These are phyloP conservation scores for Citrus medica DNA, from an alignment of 345 rosid genomes.

Conservation along the genomic window DNA sequence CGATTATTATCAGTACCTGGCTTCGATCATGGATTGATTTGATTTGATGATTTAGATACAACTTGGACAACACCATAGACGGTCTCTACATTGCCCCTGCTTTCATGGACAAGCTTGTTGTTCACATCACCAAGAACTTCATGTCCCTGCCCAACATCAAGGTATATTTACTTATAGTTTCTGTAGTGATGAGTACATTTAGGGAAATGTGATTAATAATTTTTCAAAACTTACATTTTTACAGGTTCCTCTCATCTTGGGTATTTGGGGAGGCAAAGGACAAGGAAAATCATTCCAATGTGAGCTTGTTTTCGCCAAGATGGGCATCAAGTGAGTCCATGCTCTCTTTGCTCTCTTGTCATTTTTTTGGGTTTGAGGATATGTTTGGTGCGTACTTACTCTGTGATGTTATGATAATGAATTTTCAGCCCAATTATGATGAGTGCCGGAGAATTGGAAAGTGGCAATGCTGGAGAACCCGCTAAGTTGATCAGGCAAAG, in stretches of 20 bases:
- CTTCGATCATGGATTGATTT: not conserved
- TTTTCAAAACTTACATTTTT: not conserved
- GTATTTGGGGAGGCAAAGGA: slow-evolving; percentile 99
- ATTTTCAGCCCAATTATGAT: slow-evolving; percentile 90
- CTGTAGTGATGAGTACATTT: not conserved
- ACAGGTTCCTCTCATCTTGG: slow-evolving; percentile 94
- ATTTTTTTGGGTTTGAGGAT: not conserved
- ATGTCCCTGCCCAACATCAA: slow-evolving; percentile 88
- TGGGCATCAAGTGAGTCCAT: slow-evolving; percentile 88
- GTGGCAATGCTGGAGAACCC: slow-evolving; percentile 96
- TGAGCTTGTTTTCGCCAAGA: slow-evolving; percentile 96
- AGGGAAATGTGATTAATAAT: not conserved
- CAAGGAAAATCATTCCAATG: slow-evolving; percentile 99
- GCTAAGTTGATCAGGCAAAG: slow-evolving; percentile 96
- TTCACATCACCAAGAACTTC: slow-evolving; percentile 96
- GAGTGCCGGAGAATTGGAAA: slow-evolving; percentile 99
- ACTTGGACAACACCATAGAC: slow-evolving; percentile 78
- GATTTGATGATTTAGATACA: slow-evolving; percentile 37
- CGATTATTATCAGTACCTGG: not conserved
- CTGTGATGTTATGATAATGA: not conserved
- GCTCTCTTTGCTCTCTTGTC: not conserved
- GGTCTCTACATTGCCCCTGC: slow-evolving; percentile 94
- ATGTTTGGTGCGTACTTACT: not conserved
- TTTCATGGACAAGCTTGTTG: slow-evolving; percentile 98
- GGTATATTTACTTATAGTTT: slow-evolving; percentile 30